phyloP scores from a whole-genome alignment of 345 rosid genomes.

The Lagerstroemia speciosa region DNA sequence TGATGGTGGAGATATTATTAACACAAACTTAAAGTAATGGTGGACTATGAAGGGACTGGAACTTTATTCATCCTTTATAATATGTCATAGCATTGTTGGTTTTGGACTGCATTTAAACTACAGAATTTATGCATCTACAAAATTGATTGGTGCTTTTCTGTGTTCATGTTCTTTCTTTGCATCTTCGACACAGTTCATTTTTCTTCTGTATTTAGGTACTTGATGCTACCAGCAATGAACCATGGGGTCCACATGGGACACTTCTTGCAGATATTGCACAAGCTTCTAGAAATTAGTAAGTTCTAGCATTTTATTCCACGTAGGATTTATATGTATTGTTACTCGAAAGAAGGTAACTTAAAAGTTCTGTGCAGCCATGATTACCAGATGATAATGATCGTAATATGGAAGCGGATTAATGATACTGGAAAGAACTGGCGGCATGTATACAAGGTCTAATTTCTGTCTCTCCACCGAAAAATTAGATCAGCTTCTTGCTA shows the following conservation, averaged over 20 bases:
- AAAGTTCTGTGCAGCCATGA: slow-evolving; percentile 58
- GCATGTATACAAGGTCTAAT: slow-evolving; percentile 80
- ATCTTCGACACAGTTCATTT: not conserved
- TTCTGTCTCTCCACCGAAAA: not conserved
- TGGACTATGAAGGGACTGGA: not conserved
- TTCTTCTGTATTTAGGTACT: slow-evolving; percentile 49
- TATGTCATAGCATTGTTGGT: not conserved
- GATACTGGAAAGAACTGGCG: slow-evolving; percentile 98
- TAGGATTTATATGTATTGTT: not conserved
- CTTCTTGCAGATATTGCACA: slow-evolving; percentile 86
- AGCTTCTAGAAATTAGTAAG: slow-evolving; percentile 82
- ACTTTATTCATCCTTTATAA: not conserved
- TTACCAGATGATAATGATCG: slow-evolving; percentile 73
- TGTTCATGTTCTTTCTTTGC: not conserved
- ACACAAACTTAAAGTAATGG: not conserved
- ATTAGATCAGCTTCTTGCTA: not conserved
- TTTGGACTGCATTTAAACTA: not conserved
- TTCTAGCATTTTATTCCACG: not conserved
- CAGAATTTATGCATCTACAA: not conserved
- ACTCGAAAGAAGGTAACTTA: not conserved
- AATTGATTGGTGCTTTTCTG: not conserved
- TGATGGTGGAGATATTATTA: not conserved
- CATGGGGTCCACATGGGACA: slow-evolving; percentile 97
- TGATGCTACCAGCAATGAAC: slow-evolving; percentile 94
- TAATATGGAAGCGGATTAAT: slow-evolving; percentile 78